Conservation (phyloP, 2,329 filamentous ascomycete species). For the Zymoseptoria brevis region DNA sequence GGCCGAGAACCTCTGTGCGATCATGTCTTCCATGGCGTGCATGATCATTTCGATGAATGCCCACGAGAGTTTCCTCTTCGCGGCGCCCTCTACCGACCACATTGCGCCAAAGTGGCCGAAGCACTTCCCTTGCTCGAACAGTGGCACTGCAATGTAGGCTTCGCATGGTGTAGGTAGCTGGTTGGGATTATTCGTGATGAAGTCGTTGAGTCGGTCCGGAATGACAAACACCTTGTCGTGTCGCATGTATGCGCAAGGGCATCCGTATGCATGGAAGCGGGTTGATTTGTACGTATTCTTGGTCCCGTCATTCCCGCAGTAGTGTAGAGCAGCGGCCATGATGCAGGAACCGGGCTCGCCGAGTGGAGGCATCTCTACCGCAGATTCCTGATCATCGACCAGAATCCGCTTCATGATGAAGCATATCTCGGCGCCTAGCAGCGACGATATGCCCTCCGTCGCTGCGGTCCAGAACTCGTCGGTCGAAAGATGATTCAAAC, state of each 20-base stretch:
- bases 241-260: constrained; percentile 61
- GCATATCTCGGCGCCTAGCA: constrained; percentile 57
- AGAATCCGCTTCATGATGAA: constrained; percentile 60
- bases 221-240: constrained; percentile 65
- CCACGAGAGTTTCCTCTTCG: constrained; percentile 52
- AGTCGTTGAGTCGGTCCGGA: constrained; percentile 51
- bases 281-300: constrained; percentile 51
- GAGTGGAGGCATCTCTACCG: constrained; percentile 53
- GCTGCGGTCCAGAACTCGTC: constrained; percentile 58
- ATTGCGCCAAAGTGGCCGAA: constrained; percentile 65
- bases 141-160: constrained; percentile 58
- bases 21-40: constrained; percentile 60
- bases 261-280: constrained; percentile 57
- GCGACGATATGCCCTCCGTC: constrained; percentile 55
- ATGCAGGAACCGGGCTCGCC: constrained; percentile 55
- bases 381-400: constrained; percentile 49
- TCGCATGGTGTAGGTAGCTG: constrained; percentile 54
- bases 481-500: constrained; percentile 45
- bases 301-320: constrained; percentile 49
- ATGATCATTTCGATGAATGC: constrained; percentile 59
- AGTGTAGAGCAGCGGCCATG: constrained; percentile 59
- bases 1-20: constrained; percentile 50
- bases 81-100: constrained; percentile 58
- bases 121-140: constrained; percentile 58
- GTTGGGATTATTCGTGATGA: constrained; percentile 55